Base-by-base conservation (phyloP, 805 yeast species). In the Cyberlindnera japonica region DNA sequence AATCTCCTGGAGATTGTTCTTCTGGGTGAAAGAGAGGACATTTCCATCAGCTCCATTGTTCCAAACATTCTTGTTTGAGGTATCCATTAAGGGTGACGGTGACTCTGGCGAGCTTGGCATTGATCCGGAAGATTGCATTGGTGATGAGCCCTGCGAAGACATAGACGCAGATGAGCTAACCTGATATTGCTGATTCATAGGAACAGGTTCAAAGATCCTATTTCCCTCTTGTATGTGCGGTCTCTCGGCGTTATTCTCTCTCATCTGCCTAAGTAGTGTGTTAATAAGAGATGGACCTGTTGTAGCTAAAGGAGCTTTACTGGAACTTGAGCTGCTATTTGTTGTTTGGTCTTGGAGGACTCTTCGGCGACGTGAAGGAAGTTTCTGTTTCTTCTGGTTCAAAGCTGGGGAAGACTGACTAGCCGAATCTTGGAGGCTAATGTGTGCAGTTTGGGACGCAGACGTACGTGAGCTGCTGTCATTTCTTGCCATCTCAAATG, bases 1-100 rank as follows among this genome's bases (percentile, higher is more conserved):
- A 23, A 77, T 61, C 16, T 63, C 65, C 54, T 84, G 93, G 13
- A 85, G 71, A 24, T 64, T 59, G 15, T 63, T 54, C 51, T 85
- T 84, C 45, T 77, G 78, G 13, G 68, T 70, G 29, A 58, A 53
- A 6, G 55, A 35, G n/a, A 51, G 38, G 2, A 18, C 33, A 5
- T 40, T 42, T 35, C 34, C 9, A 34, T 13, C 11, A 40, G 21
- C 35, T 31, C 33, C 30, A n/a, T n/a, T n/a, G n/a, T 50, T 44
- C 46, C 44, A 38, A 13, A 31, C 21, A 15, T 48, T 29, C 26
- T 43, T 44, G 20, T 43, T 43, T 27, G 38, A 5, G 15, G 23
- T 31, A 19, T 35, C 35, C 5, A 22, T 15, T 2, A 41, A 28
- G 6, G 53, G 28, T 3, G 41, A 29, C 3, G 47, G 42, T 6